phyloP scores from a whole-genome alignment of 257 asterid species.

The Nicotiana tomentosiformis region DNA sequence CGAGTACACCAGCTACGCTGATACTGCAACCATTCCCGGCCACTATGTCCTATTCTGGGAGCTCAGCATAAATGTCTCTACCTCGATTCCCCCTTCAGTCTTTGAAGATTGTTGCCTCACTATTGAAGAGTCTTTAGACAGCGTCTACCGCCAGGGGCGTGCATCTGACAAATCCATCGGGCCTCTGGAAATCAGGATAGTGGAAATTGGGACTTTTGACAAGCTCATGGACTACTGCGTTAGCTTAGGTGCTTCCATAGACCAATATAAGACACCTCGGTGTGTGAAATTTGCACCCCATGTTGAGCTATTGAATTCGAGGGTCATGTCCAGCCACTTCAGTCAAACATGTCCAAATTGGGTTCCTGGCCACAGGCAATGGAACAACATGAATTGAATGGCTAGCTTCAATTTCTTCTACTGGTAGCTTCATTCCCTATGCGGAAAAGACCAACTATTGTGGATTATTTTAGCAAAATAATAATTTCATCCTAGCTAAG shows the following conservation, averaged over 20 bases:
- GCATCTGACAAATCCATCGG: slow-evolving; percentile 58
- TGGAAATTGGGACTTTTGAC: slow-evolving; percentile 49
- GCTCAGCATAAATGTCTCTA: slow-evolving; percentile 16
- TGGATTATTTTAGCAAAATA: slow-evolving; percentile 30
- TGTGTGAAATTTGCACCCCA: slow-evolving; percentile 77
- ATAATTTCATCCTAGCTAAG: slow-evolving; percentile 22
- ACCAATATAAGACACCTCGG: slow-evolving; percentile 30
- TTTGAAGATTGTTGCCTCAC: slow-evolving; percentile 59
- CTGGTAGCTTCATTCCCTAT: background rate
- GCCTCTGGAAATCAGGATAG: slow-evolving; percentile 54
- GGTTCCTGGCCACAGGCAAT: slow-evolving; percentile 55
- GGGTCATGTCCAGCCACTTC: slow-evolving; percentile 42
- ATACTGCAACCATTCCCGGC: slow-evolving; percentile 54
- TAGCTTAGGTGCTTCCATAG: slow-evolving; percentile 68
- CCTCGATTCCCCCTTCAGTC: slow-evolving; percentile 62
- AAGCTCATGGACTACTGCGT: slow-evolving; percentile 87
- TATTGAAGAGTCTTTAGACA: slow-evolving; percentile 41
- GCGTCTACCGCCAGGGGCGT: slow-evolving; percentile 70
- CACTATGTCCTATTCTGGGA: slow-evolving; percentile 45
- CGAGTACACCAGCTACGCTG: slow-evolving; percentile 84
- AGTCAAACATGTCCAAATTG: slow-evolving; percentile 85
- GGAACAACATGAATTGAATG: slow-evolving; percentile 45
- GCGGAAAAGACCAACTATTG: slow-evolving; percentile 18
- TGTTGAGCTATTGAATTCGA: slow-evolving; percentile 60
- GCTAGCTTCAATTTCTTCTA: background rate